Percentiles rank a stretch among this genome's conserved stretches.
phyloP scores from a whole-genome alignment of 176 grass and related monocot genomes.

The Musa troglodytarum region DNA sequence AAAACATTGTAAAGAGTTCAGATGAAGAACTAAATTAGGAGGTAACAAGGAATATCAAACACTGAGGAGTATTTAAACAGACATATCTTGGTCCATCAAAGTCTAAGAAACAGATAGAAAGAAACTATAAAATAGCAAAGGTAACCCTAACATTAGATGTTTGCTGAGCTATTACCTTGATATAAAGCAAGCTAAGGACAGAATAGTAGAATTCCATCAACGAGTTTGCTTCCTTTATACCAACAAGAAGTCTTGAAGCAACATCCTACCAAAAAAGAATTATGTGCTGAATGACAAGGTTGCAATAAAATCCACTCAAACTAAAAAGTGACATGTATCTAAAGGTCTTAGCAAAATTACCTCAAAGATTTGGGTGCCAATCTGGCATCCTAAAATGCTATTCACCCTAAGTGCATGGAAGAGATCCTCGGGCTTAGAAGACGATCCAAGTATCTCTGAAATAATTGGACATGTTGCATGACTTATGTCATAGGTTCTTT shows the following conservation, averaged over 20 bases:
- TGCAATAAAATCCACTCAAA: conserved; percentile 10
- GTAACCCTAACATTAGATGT: not conserved
- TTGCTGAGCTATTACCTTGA: conserved; percentile 42
- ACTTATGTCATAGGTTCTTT: conserved; percentile 8
- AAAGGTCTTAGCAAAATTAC: conserved; percentile 27
- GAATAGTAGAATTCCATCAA: conserved; percentile 78
- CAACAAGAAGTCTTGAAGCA: conserved; percentile 39
- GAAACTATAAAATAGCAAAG: not conserved
- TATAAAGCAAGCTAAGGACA: conserved; percentile 48
- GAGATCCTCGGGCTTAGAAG: conserved; percentile 41
- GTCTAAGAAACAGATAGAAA: too few species aligned
- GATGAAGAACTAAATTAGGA: not conserved
- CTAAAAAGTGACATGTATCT: too few species aligned
- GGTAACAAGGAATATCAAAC: not conserved
- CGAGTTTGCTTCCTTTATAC: conserved; percentile 63
- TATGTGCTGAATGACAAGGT: not conserved
- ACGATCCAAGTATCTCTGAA: conserved; percentile 24
- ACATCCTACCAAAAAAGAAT: conserved; percentile 42
- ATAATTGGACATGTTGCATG: conserved; percentile 23
- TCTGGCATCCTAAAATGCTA: conserved; percentile 32
- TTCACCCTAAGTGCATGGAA: conserved; percentile 47
- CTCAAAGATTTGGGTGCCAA: conserved; percentile 28
- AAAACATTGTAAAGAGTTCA: not conserved
- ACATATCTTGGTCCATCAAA: too few species aligned
- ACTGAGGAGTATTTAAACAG: too few species aligned